Evolutionary conservation across 2,329 filamentous ascomycete genomes (phyloP).

Genomic region (Fusarium nanum): DNA sequence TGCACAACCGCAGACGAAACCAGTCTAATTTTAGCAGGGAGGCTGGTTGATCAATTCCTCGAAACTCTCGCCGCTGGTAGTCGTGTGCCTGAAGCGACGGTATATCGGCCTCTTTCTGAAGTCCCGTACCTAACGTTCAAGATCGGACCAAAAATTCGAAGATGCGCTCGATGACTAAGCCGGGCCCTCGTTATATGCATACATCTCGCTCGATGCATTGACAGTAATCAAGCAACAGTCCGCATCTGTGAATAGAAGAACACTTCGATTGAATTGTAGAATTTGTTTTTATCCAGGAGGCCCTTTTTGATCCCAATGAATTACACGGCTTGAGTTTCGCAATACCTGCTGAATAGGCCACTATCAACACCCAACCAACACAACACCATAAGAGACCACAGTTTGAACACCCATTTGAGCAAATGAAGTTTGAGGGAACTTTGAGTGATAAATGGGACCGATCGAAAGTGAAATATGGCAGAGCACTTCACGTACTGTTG

Average conservation of each 20-base stretch:
- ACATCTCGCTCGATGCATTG: conserved; percentile 23
- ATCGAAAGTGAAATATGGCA: neutral
- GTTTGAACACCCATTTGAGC: neutral
- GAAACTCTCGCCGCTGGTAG: conserved; percentile 7
- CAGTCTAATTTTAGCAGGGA: neutral
- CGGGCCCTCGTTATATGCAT: conserved; percentile 1
- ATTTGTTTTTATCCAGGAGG: neutral
- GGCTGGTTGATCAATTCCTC: neutral
- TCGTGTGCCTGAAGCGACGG: conserved; percentile 20
- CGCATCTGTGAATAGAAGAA: neutral
- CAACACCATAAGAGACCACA: neutral
- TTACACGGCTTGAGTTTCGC: neutral
- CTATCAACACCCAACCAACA: neutral
- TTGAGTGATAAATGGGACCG: neutral
- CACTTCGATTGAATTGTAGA: neutral
- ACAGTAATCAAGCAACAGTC: neutral
- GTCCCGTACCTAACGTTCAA: conserved; percentile 14
- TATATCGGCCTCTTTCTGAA: conserved; percentile 23
- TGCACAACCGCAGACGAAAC: neutral
- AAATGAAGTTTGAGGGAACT: neutral
- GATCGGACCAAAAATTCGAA: conserved; percentile 42
- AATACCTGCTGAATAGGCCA: neutral
- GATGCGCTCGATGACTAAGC: conserved; percentile 40
- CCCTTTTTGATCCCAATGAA: neutral
- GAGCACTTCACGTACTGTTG: neutral